A percentile compares a stretch with the other conserved stretches of the same genome.
These are phyloP conservation scores for Clonostachys chloroleuca DNA, from an alignment of 2,329 filamentous ascomycete species.

Conservation along the genomic window DNA sequence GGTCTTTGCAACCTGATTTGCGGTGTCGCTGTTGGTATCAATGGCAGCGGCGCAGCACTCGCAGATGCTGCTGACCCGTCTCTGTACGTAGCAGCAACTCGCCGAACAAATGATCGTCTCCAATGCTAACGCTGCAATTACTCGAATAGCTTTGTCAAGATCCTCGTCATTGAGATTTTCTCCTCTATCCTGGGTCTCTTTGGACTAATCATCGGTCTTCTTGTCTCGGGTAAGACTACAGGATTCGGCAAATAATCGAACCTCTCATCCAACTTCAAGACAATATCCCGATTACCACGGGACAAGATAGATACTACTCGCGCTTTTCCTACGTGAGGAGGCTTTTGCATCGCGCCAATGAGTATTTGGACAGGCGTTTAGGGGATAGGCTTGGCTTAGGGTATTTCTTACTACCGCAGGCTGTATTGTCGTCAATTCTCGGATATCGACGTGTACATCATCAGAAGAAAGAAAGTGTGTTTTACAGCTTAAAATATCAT, in stretches of 20 bases:
- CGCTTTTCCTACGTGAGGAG: no score
- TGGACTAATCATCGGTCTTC: conserved; percentile 88
- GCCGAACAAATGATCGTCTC: conserved; percentile 1
- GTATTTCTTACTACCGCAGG: conserved; percentile 14
- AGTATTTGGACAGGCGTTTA: conserved; percentile 31
- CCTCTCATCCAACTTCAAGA: conserved; percentile 8
- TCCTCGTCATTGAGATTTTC: conserved; percentile 98
- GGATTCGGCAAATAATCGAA: conserved; percentile 54
- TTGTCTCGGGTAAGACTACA: conserved; percentile 78
- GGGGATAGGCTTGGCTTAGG: conserved; percentile 22
- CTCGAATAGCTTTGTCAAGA: conserved; percentile 84
- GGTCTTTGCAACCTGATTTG: conserved; percentile 95
- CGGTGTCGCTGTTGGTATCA: conserved; percentile 95
- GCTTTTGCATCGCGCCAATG: conserved; percentile 26
- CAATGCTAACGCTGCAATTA: conserved; percentile 12
- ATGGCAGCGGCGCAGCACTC: conserved; percentile 91
- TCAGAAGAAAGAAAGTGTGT: no score
- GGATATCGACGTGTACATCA: conserved; percentile 1
- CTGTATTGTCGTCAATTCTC: conserved; percentile 3
- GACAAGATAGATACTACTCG: no score
- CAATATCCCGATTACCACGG: conserved; percentile 7
- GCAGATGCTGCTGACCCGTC: conserved; percentile 91
- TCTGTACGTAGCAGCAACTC: conserved; percentile 56
- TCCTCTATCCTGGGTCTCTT: conserved; percentile 96
- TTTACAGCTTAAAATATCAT: no score